Evolutionary conservation across 2,329 filamentous ascomycete species (phyloP).

Genomic region (Aspergillus sp.): DNA sequence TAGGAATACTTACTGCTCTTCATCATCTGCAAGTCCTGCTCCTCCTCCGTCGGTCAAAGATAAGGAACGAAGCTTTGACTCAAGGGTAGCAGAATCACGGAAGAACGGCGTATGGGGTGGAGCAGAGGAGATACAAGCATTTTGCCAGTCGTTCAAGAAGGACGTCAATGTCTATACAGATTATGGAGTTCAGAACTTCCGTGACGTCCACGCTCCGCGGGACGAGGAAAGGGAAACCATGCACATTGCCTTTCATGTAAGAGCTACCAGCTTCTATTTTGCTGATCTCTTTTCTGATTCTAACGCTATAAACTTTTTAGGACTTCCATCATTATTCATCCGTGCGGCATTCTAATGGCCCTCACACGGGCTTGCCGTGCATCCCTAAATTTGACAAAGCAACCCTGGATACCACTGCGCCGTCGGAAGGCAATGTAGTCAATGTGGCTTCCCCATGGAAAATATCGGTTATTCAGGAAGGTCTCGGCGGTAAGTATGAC

Average conservation of each 20-base stretch:
- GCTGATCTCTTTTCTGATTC: neutral
- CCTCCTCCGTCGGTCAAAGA: conserved; percentile 51
- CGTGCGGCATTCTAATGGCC: conserved; percentile 60
- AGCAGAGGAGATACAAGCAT: conserved; percentile 67
- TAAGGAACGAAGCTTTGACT: conserved; percentile 58
- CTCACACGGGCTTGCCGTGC: conserved; percentile 56
- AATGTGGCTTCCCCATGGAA: conserved; percentile 54
- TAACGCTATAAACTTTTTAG: conserved; percentile 35
- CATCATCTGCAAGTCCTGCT: conserved; percentile 44
- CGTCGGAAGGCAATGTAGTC: conserved; percentile 23
- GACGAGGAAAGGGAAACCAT: conserved; percentile 40
- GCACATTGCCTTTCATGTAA: conserved; percentile 65
- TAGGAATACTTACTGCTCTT: conserved; percentile 52
- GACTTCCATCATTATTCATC: conserved; percentile 68
- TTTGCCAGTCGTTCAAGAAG: conserved; percentile 60
- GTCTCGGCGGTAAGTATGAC: conserved; percentile 52
- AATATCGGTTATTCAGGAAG: conserved; percentile 53
- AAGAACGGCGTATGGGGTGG: conserved; percentile 63
- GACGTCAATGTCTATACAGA: conserved; percentile 62
- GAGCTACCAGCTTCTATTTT: conserved; percentile 19
- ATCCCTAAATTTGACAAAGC: conserved; percentile 33
- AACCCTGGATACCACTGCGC: conserved; percentile 12
- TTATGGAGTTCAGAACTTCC: conserved; percentile 44
- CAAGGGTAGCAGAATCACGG: conserved; percentile 61
- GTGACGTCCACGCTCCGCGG: conserved; percentile 43